A percentile compares a stretch with the other conserved stretches of the same genome.
These are phyloP conservation scores for Tetrahymena malaccensis DNA, from an alignment of 73 alveolate species.

Conservation along the genomic window DNA sequence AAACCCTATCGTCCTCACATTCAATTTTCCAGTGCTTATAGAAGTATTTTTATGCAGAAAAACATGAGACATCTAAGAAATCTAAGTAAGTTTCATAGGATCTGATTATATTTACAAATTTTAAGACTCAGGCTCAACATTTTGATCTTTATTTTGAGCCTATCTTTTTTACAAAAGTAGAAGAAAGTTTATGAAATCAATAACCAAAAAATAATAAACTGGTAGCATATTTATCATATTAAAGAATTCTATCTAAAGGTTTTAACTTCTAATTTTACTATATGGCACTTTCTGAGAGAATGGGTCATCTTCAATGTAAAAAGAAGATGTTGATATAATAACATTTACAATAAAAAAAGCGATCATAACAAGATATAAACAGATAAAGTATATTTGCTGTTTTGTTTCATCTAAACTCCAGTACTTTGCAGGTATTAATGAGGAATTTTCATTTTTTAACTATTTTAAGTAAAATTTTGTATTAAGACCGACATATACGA, in stretches of 20 bases:
- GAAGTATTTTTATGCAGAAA: neutral
- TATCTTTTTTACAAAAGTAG: neutral
- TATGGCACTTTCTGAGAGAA: neutral
- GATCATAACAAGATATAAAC: neutral
- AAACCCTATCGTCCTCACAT: neutral
- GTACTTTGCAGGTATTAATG: neutral
- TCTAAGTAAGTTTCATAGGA: neutral
- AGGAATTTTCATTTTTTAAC: neutral
- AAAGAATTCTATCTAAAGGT: neutral
- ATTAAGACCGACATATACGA: constrained; percentile 22
- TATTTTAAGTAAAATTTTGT: constrained; percentile 1
- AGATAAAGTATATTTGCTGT: neutral
- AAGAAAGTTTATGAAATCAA: neutral
- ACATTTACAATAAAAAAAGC: neutral
- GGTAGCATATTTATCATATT: neutral
- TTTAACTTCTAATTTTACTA: neutral
- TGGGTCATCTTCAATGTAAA: neutral
- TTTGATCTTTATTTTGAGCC: neutral
- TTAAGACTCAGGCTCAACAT: neutral
- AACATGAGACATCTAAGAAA: neutral
- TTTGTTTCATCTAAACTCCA: neutral
- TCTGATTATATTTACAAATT: neutral
- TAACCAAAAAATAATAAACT: neutral
- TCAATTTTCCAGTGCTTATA: neutral
- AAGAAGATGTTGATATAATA: neutral